Conservation (phyloP, 2,329 filamentous ascomycete genomes). For the Fusarium aywerte region DNA sequence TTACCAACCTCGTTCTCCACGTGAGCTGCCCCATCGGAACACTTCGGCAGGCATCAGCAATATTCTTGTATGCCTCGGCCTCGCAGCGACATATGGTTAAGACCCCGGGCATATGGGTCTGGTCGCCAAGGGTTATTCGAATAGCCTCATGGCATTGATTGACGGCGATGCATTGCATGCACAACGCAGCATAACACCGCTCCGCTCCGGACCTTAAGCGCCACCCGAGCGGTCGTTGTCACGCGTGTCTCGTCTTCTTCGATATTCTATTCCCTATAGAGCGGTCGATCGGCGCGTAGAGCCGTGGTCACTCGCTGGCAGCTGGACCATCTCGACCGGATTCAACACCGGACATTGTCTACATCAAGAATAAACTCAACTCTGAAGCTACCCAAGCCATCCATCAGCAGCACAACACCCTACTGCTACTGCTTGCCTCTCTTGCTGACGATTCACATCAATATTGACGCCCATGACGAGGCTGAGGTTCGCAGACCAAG, state of each 20-base stretch:
- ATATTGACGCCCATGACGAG: constrained; percentile 9
- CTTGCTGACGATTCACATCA: constrained; percentile 21
- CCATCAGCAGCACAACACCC: constrained; percentile 29
- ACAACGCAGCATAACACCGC: not conserved
- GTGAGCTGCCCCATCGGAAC: constrained; percentile 25
- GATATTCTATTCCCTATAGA: constrained; percentile 4
- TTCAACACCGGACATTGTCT: constrained; percentile 24
- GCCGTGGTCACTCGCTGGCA: constrained; percentile 10
- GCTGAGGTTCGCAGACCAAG: not conserved
- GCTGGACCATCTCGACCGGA: constrained; percentile 12
- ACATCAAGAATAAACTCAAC: constrained; percentile 28
- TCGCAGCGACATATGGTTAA: not conserved
- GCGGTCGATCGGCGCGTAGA: constrained; percentile 25
- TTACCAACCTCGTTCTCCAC: constrained; percentile 21
- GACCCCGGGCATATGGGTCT: constrained; percentile 22
- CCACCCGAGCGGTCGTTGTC: constrained; percentile 6
- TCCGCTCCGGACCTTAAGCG: constrained; percentile 11
- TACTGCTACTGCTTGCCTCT: constrained; percentile 8
- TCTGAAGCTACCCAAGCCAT: constrained; percentile 16
- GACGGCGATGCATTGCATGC: not conserved
- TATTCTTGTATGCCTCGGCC: constrained; percentile 15
- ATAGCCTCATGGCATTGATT: constrained; percentile 16
- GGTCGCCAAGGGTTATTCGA: not conserved
- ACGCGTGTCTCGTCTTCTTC: not conserved
- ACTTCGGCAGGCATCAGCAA: constrained; percentile 13